phyloP scores from a whole-genome alignment of 108 stramenopile species.

The Nannochloropsis gaditana region DNA sequence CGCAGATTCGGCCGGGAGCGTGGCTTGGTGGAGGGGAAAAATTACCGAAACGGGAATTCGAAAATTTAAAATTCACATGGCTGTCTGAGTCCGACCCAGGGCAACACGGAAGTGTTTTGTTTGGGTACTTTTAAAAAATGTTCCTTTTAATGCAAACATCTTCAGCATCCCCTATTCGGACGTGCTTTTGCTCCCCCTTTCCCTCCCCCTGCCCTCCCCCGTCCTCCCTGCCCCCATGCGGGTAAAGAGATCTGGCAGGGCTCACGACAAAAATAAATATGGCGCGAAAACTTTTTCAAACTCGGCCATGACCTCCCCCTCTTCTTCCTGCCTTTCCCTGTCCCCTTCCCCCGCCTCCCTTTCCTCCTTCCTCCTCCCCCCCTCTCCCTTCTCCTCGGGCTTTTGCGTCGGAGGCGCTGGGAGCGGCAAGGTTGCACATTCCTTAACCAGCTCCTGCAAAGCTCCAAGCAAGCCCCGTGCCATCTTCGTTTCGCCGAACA shows the following conservation, averaged over 20 bases:
- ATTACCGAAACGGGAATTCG: too few relatives aligned
- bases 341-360: background rate
- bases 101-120: too few relatives aligned
- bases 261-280: background rate
- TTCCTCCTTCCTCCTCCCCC: background rate
- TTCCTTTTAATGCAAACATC: background rate
- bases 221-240: background rate
- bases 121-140: too few relatives aligned
- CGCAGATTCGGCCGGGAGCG: too few relatives aligned
- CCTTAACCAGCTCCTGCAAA: background rate
- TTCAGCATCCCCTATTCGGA: background rate
- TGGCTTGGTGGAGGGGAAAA: too few relatives aligned
- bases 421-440: background rate
- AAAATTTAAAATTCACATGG: too few relatives aligned
- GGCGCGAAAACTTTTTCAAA: background rate
- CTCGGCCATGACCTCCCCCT: background rate
- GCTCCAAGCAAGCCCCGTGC: background rate
- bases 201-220: background rate
- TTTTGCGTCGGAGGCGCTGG: background rate
- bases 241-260: too few relatives aligned
- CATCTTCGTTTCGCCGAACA: background rate
- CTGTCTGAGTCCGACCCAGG: too few relatives aligned
- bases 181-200: background rate
- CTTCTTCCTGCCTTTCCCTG: background rate
- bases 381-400: background rate